These are phyloP conservation scores for Petrea volubilis DNA, from an alignment of 257 asterid genomes.

Conservation along the genomic window DNA sequence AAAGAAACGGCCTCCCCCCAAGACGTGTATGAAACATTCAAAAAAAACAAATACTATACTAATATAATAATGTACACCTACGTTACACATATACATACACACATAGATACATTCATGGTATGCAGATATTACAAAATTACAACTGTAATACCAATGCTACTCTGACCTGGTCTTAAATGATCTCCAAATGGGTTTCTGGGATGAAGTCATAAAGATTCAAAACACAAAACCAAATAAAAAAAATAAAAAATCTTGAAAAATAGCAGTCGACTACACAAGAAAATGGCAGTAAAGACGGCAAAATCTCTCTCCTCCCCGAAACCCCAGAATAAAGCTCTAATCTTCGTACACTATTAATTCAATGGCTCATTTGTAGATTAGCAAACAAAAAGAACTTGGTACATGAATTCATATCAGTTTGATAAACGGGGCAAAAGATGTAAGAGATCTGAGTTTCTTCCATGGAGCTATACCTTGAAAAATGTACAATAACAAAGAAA, in stretches of 20 bases:
- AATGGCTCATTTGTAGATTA: background rate
- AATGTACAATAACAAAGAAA: background rate
- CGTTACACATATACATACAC: background rate
- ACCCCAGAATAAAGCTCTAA: slow-evolving; percentile 1
- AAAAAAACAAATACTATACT: background rate
- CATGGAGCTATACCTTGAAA: background rate
- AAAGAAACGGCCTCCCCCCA: slow-evolving; percentile 34
- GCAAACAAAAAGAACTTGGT: background rate
- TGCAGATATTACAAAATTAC: slow-evolving; percentile 34
- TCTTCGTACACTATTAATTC: background rate
- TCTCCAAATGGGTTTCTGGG: background rate
- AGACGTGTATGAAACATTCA: slow-evolving; percentile 59
- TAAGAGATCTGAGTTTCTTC: background rate
- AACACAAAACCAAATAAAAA: background rate
- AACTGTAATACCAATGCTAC: slow-evolving; percentile 40
- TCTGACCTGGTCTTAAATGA: slow-evolving; percentile 23
- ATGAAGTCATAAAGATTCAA: slow-evolving; percentile 6
- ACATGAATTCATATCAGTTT: background rate
- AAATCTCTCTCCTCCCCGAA: background rate
- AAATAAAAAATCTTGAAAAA: background rate
- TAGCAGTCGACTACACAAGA: background rate
- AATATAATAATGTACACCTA: slow-evolving; percentile 4
- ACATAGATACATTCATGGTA: slow-evolving; percentile 2
- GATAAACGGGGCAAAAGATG: background rate
- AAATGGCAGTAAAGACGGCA: slow-evolving; percentile 8